Evolutionary conservation across 2,329 filamentous ascomycete species (phyloP).

Genomic region (Epichloe sibirici): DNA sequence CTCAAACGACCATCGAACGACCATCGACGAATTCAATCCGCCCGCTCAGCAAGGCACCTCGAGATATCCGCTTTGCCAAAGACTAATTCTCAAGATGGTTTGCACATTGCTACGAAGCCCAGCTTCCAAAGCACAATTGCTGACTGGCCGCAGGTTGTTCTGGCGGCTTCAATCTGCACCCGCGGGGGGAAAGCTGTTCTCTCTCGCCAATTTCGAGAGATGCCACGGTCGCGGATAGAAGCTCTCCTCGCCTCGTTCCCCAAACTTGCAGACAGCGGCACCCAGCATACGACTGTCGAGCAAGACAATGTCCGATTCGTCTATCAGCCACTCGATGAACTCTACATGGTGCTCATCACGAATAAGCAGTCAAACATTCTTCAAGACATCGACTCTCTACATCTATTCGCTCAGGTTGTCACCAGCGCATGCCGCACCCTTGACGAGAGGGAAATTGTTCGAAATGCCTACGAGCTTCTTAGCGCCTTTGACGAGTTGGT

Average conservation of each 20-base stretch:
- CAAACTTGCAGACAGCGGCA: constrained; percentile 90
- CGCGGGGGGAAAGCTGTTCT: constrained; percentile 93
- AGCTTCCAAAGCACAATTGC: background rate
- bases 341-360: constrained; percentile 99
- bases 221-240: constrained; percentile 93
- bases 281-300: constrained; percentile 95
- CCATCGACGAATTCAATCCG: background rate
- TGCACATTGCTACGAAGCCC: constrained; percentile 8
- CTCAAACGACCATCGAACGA: background rate
- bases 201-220: constrained; percentile 94
- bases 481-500: constrained; percentile 97
- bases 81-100: constrained; percentile 27
- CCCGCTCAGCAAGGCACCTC: background rate
- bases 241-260: constrained; percentile 93
- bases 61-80: constrained; percentile 3
- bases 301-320: constrained; percentile 99
- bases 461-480: constrained; percentile 90
- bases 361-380: constrained; percentile 99
- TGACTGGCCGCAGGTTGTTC: constrained; percentile 60
- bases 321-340: constrained; percentile 95
- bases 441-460: constrained; percentile 88
- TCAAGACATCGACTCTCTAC: constrained; percentile 96
- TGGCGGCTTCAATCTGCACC: constrained; percentile 97
- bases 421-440: constrained; percentile 91
- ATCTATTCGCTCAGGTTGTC: constrained; percentile 95